Evolutionary conservation across 2,329 filamentous ascomycete species (phyloP).

Genomic region (Colletotrichum sp.): DNA sequence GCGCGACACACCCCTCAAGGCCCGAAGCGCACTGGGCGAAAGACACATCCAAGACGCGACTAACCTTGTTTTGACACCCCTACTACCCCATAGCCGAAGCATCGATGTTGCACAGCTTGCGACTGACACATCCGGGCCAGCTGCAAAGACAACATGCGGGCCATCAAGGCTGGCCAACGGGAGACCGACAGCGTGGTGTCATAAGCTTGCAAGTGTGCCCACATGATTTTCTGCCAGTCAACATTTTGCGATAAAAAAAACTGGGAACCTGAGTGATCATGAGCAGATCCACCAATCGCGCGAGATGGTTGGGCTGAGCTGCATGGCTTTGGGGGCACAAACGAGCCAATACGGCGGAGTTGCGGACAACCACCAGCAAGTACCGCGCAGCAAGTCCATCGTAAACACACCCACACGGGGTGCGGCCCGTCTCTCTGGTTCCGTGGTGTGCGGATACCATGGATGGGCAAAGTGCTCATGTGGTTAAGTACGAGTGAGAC

Average conservation of each 20-base stretch:
- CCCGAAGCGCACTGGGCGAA: background rate
- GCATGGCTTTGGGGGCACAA: background rate
- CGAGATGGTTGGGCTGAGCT: background rate
- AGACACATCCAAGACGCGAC: conserved; percentile 10
- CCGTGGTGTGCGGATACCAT: background rate
- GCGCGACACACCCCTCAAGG: background rate
- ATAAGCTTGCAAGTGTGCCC: background rate
- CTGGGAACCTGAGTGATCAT: background rate
- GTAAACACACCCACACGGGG: conserved; percentile 3
- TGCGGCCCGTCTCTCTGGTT: conserved; percentile 12
- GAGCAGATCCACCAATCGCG: conserved; percentile 15
- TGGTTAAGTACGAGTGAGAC: background rate
- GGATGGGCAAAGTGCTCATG: background rate
- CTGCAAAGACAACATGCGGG: background rate
- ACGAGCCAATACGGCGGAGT: conserved; percentile 9
- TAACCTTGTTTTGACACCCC: conserved; percentile 18
- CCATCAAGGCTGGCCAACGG: conserved; percentile 2
- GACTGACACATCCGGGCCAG: conserved; percentile 14
- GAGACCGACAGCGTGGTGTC: conserved; percentile 6
- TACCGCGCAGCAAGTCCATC: conserved; percentile 7
- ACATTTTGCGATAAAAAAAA: background rate
- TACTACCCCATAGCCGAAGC: background rate
- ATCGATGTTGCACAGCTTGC: background rate
- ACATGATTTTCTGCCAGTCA: conserved; percentile 15
- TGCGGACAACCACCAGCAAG: conserved; percentile 9